These are phyloP conservation scores for Picochlorum costavermella DNA, from an alignment of 139 green algal species.

Conservation along the genomic window DNA sequence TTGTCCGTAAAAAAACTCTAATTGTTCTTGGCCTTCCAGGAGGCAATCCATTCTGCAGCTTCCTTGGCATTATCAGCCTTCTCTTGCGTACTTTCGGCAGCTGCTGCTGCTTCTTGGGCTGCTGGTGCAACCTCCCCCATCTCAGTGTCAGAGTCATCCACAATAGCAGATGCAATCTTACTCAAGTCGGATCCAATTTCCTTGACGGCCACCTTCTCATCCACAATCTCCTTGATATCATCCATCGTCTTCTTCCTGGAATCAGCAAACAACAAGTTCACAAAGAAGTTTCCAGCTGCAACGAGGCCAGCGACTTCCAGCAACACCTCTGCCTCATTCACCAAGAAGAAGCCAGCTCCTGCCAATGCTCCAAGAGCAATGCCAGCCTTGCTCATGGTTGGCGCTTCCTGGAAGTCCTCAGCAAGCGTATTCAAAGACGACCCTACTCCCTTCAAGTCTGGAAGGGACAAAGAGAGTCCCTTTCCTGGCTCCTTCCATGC, in stretches of 20 bases:
- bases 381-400: conserved; percentile 27
- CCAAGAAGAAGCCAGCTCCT: conserved; percentile 30
- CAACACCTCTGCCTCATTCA: conserved; percentile 39
- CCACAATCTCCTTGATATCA: conserved; percentile 28
- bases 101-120: not conserved
- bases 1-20: not conserved
- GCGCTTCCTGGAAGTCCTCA: conserved; percentile 35
- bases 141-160: conserved; percentile 24
- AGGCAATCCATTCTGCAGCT: conserved; percentile 13
- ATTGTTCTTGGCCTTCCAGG: conserved; percentile 9
- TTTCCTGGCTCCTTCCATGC: conserved; percentile 18
- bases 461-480: conserved; percentile 5
- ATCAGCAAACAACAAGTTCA: conserved; percentile 36
- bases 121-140: not conserved
- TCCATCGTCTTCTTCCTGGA: conserved; percentile 32
- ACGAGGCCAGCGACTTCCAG: conserved; percentile 38
- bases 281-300: conserved; percentile 32
- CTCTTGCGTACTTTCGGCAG: not conserved
- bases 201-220: conserved; percentile 30
- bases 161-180: conserved; percentile 26
- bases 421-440: conserved; percentile 21
- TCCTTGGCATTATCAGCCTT: conserved; percentile 20
- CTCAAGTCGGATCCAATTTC: conserved; percentile 29
- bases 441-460: conserved; percentile 15
- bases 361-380: conserved; percentile 26